phyloP scores from a whole-genome alignment of 192 early-diverging fungal genomes.

The Podila minutissima region DNA sequence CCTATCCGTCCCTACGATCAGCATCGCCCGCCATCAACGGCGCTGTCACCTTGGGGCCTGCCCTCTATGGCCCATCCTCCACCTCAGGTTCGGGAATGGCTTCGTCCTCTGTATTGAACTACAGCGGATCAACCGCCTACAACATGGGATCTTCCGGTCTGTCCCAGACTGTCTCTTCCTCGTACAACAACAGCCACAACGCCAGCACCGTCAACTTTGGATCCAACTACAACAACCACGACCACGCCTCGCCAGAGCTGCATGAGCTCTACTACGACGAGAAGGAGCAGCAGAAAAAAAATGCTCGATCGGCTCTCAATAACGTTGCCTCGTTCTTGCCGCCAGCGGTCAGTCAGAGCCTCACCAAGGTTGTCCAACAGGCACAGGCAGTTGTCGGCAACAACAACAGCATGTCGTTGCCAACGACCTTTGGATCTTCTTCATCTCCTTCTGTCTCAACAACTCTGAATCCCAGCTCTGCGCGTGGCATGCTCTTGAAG shows the following conservation, averaged over 20 bases:
- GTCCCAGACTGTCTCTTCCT: not conserved
- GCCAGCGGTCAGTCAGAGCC: slow-evolving; percentile 35
- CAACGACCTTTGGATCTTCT: slow-evolving; percentile 23
- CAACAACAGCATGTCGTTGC: slow-evolving; percentile 23
- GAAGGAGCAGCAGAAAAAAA: slow-evolving; percentile 39
- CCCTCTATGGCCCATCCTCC: slow-evolving; percentile 14
- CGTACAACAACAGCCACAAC: slow-evolving; percentile 19
- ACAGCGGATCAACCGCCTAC: slow-evolving; percentile 19
- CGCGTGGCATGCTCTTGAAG: slow-evolving; percentile 19
- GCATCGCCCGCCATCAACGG: slow-evolving; percentile 20
- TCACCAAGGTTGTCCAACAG: slow-evolving; percentile 27
- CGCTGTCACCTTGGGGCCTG: slow-evolving; percentile 9
- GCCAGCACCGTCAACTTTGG: not conserved
- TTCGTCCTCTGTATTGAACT: not conserved
- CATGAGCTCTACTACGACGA: slow-evolving; percentile 35
- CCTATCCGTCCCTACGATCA: slow-evolving; percentile 31
- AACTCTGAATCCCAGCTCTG: slow-evolving; percentile 5
- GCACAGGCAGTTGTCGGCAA: slow-evolving; percentile 20
- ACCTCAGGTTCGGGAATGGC: not conserved
- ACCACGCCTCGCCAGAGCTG: not conserved
- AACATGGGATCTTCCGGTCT: slow-evolving; percentile 6
- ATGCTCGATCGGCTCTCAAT: slow-evolving; percentile 31
- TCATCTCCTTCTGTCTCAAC: slow-evolving; percentile 6
- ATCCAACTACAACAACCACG: slow-evolving; percentile 9
- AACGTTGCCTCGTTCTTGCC: slow-evolving; percentile 25